Base-by-base conservation (phyloP, 805 yeast species). In the Candida silvatica region DNA sequence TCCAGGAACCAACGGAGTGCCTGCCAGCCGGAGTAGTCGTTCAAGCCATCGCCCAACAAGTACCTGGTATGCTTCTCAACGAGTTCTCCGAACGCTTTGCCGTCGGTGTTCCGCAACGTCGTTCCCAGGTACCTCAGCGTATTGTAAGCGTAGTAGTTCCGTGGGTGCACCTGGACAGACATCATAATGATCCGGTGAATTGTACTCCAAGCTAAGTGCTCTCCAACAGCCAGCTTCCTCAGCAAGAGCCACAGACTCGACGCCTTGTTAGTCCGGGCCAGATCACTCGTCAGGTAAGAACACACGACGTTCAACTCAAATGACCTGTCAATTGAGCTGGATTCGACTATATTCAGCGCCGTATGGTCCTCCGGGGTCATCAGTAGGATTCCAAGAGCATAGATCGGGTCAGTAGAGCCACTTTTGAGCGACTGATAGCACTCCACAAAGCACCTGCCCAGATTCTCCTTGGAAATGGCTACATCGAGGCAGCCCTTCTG, bases 121-220 rank as follows among this genome's bases (percentile, higher is more conserved):
- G 48, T 37, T 28, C 43, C 31, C 34, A 43, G 41, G 35, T 36
- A 45, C 31, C 49, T 32, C 4, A 66, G 52, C 38, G 60, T 54
- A n/a, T 52, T 46, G 62, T 69, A 61, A 0, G 75, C 72, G 36
- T 70, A 71, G 44, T 71, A 71, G 45, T 69, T 72, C 29, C 59
- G 45, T 7, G 64, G 65, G 43, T 71, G 78, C 9, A 48, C 39
- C 17, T 39, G 46, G 0, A 61, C 60, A 0, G 77, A 66, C 6
- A 32, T 33, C 2, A 54, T 36, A 2, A 69, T 55, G 2, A 44
- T 32, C 18, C n/a, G 20, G 12, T 27, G 8, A 8, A 20, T 15
- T 7, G 6, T 14, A 12, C 16, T 15, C 11, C 16, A 20, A 31
- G n/a, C 19, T 23, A 15, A 8, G 5, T n/a, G n/a, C n/a, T n/a